Percentiles rank a stretch among this genome's conserved stretches.
Evolutionary conservation across 208 protist genomes (phyloP).

Genomic region (Phytomonas francai): DNA sequence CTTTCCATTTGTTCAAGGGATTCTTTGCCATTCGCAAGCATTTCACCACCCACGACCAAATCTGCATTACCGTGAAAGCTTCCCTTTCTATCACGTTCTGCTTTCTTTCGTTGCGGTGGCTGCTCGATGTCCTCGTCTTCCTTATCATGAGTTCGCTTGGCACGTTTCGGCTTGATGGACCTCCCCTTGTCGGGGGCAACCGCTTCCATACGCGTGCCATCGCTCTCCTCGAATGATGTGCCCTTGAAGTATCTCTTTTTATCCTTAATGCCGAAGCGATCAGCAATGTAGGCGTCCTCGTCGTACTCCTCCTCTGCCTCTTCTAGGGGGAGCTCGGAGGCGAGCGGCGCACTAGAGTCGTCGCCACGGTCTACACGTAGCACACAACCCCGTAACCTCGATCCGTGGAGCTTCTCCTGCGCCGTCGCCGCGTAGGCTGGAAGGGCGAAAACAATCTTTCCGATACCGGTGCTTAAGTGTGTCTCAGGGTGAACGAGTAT

Average conservation of each 20-base stretch:
- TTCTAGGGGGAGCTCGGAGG: conserved; percentile 25
- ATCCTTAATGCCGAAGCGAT: conserved; percentile 65
- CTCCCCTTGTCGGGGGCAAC: conserved; percentile 29
- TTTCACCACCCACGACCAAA: background rate
- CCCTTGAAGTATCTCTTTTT: conserved; percentile 78
- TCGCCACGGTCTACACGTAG: conserved; percentile 86
- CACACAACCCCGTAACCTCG: conserved; percentile 58
- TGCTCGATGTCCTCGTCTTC: background rate
- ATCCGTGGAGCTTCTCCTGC: conserved; percentile 75
- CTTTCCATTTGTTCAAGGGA: background rate
- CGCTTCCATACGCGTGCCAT: conserved; percentile 70
- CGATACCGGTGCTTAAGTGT: conserved; percentile 66
- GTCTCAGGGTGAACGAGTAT: conserved; percentile 77
- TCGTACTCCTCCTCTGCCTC: conserved; percentile 52
- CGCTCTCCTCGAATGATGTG: conserved; percentile 55
- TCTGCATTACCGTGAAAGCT: background rate
- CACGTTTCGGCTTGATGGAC: conserved; percentile 6
- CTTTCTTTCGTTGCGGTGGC: conserved; percentile 10
- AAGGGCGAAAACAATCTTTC: conserved; percentile 60
- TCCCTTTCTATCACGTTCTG: background rate
- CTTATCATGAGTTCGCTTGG: conserved; percentile 6
- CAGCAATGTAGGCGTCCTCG: conserved; percentile 66
- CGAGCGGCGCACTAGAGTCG: conserved; percentile 54
- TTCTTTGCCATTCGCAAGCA: background rate
- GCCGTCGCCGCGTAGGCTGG: conserved; percentile 82